Conservation (phyloP, 129 eudicot genomes). For the Glebionis coronaria region DNA sequence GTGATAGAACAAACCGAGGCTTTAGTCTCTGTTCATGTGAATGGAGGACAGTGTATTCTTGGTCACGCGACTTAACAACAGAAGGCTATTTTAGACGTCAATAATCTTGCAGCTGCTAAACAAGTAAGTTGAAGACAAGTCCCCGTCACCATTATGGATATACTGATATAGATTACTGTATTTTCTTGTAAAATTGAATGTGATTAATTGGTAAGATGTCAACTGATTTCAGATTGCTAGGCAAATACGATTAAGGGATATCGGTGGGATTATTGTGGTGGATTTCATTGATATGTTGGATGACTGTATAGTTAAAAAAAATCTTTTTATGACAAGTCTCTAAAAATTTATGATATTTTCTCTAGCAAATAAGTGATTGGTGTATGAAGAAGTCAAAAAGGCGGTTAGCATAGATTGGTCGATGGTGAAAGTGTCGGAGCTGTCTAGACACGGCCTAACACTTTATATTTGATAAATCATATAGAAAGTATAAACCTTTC, state of each 20-base stretch:
- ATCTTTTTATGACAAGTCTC: too few species aligned
- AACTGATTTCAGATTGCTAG: too few species aligned
- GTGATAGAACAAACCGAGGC: too few species aligned
- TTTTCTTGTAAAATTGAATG: too few species aligned
- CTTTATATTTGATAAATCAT: constrained; percentile 24
- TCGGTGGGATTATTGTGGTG: constrained; percentile 85
- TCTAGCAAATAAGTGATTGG: constrained; percentile 79
- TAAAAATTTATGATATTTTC: constrained; percentile 8
- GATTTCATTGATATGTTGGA: constrained; percentile 92
- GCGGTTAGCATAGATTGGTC: constrained; percentile 93
- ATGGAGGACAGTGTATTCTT: constrained; percentile 93
- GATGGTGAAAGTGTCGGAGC: constrained; percentile 72
- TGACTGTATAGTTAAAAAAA: too few species aligned
- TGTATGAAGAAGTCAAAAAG: constrained; percentile 78
- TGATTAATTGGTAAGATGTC: too few species aligned
- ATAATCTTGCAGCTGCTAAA: constrained; percentile 97
- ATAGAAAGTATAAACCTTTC: too few species aligned
- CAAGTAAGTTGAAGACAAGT: too few species aligned
- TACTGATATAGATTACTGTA: too few species aligned
- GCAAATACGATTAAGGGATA: too few species aligned
- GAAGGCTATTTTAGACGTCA: constrained; percentile 85
- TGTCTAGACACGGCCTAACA: constrained; percentile 81
- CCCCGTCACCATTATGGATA: too few species aligned
- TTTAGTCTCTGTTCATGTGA: constrained; percentile 92
- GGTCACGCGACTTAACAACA: constrained; percentile 93